Evolutionary conservation across 345 rosid genomes (phyloP).

Genomic region (Lepidium sativum): DNA sequence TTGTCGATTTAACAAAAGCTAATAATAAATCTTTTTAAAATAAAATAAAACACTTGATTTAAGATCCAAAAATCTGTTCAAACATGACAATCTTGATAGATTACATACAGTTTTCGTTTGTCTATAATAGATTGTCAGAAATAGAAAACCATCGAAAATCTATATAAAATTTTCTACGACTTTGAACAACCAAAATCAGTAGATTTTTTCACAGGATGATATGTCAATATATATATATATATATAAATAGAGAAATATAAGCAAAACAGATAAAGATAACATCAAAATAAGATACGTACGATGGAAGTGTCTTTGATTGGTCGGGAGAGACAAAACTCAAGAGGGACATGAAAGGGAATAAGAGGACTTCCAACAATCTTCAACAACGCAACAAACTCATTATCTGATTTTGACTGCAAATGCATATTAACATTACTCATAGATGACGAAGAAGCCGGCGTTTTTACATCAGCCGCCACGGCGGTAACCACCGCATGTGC

Average conservation of each 20-base stretch:
- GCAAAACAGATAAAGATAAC: background rate
- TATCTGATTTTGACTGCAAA: slow-evolving; percentile 65
- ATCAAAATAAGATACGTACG: slow-evolving; percentile 31
- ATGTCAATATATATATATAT: no score
- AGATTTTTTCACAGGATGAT: no score
- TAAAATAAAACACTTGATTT: no score
- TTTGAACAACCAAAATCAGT: no score
- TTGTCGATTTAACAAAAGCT: no score
- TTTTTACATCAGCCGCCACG: slow-evolving; percentile 11
- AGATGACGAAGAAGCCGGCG: slow-evolving; percentile 19
- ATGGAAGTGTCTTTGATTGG: slow-evolving; percentile 48
- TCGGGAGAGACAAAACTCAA: slow-evolving; percentile 36
- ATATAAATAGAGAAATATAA: background rate
- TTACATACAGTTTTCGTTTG: no score
- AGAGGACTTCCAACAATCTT: slow-evolving; percentile 92
- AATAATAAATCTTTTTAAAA: background rate
- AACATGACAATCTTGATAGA: no score
- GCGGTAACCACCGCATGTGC: slow-evolving; percentile 33
- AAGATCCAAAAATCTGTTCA: background rate
- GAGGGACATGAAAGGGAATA: slow-evolving; percentile 62
- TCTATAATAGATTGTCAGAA: no score
- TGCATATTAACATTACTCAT: slow-evolving; percentile 25
- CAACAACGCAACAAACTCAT: slow-evolving; percentile 81
- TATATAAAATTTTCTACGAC: no score
- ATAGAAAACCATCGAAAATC: no score